These are phyloP conservation scores for Podospora sp. DNA, from an alignment of 495 filamentous ascomycete genomes.

Conservation along the genomic window DNA sequence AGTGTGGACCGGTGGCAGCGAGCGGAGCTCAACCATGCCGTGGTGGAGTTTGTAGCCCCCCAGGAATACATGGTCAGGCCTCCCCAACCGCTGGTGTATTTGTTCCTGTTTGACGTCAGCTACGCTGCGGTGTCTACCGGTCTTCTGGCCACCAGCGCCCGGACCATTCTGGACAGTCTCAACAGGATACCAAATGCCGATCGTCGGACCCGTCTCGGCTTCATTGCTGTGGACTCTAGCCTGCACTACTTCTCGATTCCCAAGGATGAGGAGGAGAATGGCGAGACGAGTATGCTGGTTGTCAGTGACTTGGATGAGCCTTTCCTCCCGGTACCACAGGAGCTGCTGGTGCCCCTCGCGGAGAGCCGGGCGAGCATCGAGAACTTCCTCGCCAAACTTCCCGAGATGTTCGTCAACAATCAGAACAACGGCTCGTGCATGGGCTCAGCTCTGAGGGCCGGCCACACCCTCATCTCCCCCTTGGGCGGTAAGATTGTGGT, in stretches of 20 bases:
- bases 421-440: constrained; percentile 84
- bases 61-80: constrained; percentile 99
- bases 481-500: constrained; percentile 94
- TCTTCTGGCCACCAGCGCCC: constrained; percentile 89
- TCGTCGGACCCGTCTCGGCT: constrained; percentile 85
- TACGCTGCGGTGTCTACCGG: constrained; percentile 88
- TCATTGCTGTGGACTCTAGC: constrained; percentile 93
- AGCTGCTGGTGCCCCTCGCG: constrained; percentile 86
- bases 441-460: constrained; percentile 88
- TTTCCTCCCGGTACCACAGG: constrained; percentile 90
- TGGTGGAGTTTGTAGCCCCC: constrained; percentile 95
- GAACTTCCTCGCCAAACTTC: constrained; percentile 84
- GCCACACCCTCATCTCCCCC: constrained; percentile 91
- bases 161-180: constrained; percentile 92
- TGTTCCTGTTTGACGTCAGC: constrained; percentile 97
- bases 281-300: constrained; percentile 87
- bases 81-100: constrained; percentile 94
- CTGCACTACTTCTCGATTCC: constrained; percentile 95
- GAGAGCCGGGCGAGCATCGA: constrained; percentile 92
- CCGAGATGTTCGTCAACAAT: constrained; percentile 95
- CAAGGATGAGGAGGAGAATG: constrained; percentile 78
- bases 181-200: constrained; percentile 98
- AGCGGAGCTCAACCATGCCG: constrained; percentile 87
- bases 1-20: constrained; percentile 86
- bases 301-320: constrained; percentile 96